Evolutionary conservation across 2,329 filamentous ascomycete genomes (phyloP).

Genomic region (Trichoderma semiorbis): DNA sequence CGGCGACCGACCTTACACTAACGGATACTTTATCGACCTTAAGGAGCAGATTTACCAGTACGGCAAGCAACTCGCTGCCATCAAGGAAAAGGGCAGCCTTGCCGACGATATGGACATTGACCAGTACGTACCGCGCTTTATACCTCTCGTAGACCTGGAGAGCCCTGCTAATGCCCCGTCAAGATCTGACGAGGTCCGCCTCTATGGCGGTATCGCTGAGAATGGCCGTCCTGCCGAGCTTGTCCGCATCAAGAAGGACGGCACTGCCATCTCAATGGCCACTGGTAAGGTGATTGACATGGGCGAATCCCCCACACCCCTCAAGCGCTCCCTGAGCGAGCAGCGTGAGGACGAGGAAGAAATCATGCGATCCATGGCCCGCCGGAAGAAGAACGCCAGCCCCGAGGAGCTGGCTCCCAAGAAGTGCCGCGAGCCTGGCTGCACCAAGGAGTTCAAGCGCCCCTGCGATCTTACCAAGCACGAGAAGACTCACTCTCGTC

Average conservation of each 20-base stretch:
- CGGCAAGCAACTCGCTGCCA: constrained; percentile 76
- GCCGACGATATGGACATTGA: constrained; percentile 57
- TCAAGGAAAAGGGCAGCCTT: constrained; percentile 63
- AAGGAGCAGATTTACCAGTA: constrained; percentile 90
- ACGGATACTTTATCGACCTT: constrained; percentile 94
- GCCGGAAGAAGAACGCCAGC: constrained; percentile 87
- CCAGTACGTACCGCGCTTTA: constrained; percentile 46
- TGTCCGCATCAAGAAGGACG: constrained; percentile 76
- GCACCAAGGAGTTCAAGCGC: constrained; percentile 90
- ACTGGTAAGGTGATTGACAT: constrained; percentile 63
- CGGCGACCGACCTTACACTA: constrained; percentile 85
- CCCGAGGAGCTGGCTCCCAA: constrained; percentile 79
- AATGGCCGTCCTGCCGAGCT: constrained; percentile 82
- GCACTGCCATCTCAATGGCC: constrained; percentile 73
- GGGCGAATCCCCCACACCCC: constrained; percentile 47
- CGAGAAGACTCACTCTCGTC: constrained; percentile 94
- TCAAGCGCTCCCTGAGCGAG: constrained; percentile 66
- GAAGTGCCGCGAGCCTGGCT: constrained; percentile 70
- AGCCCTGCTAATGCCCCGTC: constrained; percentile 28
- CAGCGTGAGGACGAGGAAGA: constrained; percentile 75
- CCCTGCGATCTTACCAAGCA: constrained; percentile 98
- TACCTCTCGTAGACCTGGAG: constrained; percentile 24
- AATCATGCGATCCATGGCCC: constrained; percentile 88
- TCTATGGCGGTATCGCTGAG: constrained; percentile 76
- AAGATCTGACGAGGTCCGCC: constrained; percentile 65